These are phyloP conservation scores for Ophiostoma tasmaniense DNA, from an alignment of 2,329 filamentous ascomycete genomes.

Conservation along the genomic window DNA sequence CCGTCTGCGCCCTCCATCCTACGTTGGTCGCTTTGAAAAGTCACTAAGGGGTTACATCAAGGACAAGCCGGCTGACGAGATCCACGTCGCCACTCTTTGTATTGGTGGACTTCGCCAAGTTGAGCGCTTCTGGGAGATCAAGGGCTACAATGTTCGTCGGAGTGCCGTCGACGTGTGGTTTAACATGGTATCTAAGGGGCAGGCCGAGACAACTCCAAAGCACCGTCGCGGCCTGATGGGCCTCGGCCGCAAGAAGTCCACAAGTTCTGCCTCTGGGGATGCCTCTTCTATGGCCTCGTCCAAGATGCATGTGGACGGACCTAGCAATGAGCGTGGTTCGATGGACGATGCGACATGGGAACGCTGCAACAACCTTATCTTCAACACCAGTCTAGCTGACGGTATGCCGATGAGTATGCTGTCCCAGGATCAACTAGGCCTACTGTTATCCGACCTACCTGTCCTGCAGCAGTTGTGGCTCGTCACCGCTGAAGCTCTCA, in stretches of 20 bases:
- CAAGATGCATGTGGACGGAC: not conserved
- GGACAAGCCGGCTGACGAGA: conserved; percentile 53
- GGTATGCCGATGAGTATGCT: conserved; percentile 56
- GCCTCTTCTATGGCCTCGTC: conserved; percentile 11
- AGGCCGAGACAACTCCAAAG: conserved; percentile 37
- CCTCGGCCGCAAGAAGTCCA: conserved; percentile 51
- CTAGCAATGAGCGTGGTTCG: conserved; percentile 16
- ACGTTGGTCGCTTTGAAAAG: conserved; percentile 54
- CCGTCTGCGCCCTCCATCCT: conserved; percentile 54
- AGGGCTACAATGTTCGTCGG: conserved; percentile 54
- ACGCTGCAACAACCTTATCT: conserved; percentile 37
- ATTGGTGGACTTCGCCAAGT: conserved; percentile 55
- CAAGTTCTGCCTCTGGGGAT: conserved; percentile 29
- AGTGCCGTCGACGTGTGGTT: conserved; percentile 54
- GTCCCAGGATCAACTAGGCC: conserved; percentile 40
- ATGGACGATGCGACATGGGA: conserved; percentile 22
- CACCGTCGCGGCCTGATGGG: conserved; percentile 44
- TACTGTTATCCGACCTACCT: conserved; percentile 48
- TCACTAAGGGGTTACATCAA: conserved; percentile 55
- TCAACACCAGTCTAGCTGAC: conserved; percentile 49
- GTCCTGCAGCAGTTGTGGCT: conserved; percentile 53
- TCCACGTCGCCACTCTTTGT: conserved; percentile 52
- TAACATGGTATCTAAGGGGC: conserved; percentile 40
- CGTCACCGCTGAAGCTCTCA: conserved; percentile 53
- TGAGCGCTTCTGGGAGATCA: conserved; percentile 57